Percentiles rank a stretch among this genome's conserved stretches.
These are phyloP conservation scores for Ceratocystis colombiana DNA, from an alignment of 2,329 filamentous ascomycete species.

Conservation along the genomic window DNA sequence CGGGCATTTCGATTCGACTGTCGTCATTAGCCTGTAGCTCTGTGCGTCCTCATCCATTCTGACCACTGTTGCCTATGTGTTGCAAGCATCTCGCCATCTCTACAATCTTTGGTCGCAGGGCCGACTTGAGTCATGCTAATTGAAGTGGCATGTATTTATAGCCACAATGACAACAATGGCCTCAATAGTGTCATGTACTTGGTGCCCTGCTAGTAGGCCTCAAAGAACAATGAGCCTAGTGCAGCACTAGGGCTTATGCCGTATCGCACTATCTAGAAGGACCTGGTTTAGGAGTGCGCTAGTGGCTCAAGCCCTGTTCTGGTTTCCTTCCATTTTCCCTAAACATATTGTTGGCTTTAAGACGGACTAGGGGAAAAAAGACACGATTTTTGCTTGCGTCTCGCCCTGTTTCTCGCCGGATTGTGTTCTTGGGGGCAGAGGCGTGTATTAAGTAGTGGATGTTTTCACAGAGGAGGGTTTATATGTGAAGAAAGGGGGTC, in stretches of 20 bases:
- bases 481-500: background rate
- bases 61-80: background rate
- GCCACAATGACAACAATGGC: background rate
- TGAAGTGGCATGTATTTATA: slow-evolving; percentile 8
- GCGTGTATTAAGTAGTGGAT: background rate
- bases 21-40: background rate
- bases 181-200: background rate
- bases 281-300: background rate
- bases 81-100: background rate
- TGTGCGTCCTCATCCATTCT: background rate
- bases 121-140: background rate
- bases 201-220: background rate
- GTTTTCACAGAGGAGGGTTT: background rate
- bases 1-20: background rate
- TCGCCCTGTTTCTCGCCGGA: background rate
- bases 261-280: background rate
- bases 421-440: background rate
- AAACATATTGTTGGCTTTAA: no score
- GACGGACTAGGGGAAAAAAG: no score
- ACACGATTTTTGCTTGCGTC: background rate
- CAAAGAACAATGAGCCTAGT: background rate
- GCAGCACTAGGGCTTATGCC: background rate
- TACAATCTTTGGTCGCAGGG: background rate
- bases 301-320: background rate
- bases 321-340: background rate